Conservation (phyloP, 495 filamentous ascomycete species). For the Penicillium goetzii region DNA sequence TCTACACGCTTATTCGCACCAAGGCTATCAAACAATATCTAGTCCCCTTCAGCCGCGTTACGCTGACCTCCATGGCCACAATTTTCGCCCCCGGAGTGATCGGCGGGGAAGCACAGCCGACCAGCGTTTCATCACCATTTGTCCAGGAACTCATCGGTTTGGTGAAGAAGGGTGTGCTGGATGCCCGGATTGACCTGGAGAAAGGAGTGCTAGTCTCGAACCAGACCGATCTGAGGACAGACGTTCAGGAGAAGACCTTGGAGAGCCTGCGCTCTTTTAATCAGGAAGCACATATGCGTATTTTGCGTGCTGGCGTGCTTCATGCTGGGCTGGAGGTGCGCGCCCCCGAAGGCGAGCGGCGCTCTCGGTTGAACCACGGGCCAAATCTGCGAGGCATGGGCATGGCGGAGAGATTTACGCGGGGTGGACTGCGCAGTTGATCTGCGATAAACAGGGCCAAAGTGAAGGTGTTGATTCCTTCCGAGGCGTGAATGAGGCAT, state of each 20-base stretch:
- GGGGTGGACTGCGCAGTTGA: conserved; percentile 9
- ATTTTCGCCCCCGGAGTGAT: conserved; percentile 58
- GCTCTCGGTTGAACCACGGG: neutral
- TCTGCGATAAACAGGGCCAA: neutral
- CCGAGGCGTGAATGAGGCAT: conserved; percentile 21
- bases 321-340: conserved; percentile 76
- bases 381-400: neutral
- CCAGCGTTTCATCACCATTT: conserved; percentile 58
- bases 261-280: conserved; percentile 72
- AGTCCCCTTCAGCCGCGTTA: conserved; percentile 76
- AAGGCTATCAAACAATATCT: conserved; percentile 94
- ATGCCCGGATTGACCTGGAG: conserved; percentile 82
- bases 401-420: conserved; percentile 2
- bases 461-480: neutral
- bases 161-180: conserved; percentile 71
- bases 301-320: conserved; percentile 74
- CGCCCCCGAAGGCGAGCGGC: conserved; percentile 24
- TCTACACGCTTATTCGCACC: conserved; percentile 75
- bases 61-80: conserved; percentile 66
- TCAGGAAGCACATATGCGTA: conserved; percentile 69
- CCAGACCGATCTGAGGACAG: conserved; percentile 61
- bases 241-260: conserved; percentile 69
- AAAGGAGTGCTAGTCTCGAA: conserved; percentile 76
- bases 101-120: conserved; percentile 41
- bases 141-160: conserved; percentile 76